Base-by-base conservation (phyloP, 768 basidiomycete genomes). In the Panellus pusillus region DNA sequence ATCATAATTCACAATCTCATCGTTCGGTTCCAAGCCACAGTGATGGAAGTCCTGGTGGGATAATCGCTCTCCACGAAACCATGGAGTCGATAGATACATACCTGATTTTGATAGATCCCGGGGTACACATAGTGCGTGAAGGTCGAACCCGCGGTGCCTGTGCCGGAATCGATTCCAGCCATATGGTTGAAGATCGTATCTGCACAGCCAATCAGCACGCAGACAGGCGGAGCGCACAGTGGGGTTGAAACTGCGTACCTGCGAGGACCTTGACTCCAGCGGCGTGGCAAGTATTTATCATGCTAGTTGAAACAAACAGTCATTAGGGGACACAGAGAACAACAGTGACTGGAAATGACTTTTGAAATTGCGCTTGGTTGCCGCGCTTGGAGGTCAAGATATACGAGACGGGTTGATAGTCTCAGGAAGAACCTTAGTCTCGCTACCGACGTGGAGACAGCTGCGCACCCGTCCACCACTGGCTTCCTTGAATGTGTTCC, bases 351-450 rank as follows among this genome's bases (percentile, higher is more conserved):
- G 61, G 28, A 55, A 28, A 13, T 35, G 41, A 73, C 72, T 57
- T 71, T 52, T 71, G 65, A 64, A 74, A 86, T 54, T 86, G 82
- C 3, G 65, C 53, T 13, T 82, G 74, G 57, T 80, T 73, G 5
- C 86, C 87, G 1, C 83, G 81, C 65, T 87, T 88, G 0, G 84
- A 86, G 1, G 76, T 83, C 44, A 87, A 64, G 9, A 50, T 84
- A 63, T 87, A 86, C 1, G 84, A 86, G 0, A 86, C 84, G 4
- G 82, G 80, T 69, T 78, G 86, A 61, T 89, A 87, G 63, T 87
- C 86, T 35, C 9, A 35, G 24, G 6, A 24, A 6, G 24, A 35
- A 35, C 32, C 32, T 14, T 3, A 35, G 11, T 35, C 7, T 35
- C 14, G 32, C 14, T 3, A 35, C 11, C 3, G 32, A 35, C 32